A percentile compares a stretch with the other conserved stretches of the same genome.
Evolutionary conservation across 169 alveolate species (phyloP).

Genomic region (Plasmodium berghei): DNA sequence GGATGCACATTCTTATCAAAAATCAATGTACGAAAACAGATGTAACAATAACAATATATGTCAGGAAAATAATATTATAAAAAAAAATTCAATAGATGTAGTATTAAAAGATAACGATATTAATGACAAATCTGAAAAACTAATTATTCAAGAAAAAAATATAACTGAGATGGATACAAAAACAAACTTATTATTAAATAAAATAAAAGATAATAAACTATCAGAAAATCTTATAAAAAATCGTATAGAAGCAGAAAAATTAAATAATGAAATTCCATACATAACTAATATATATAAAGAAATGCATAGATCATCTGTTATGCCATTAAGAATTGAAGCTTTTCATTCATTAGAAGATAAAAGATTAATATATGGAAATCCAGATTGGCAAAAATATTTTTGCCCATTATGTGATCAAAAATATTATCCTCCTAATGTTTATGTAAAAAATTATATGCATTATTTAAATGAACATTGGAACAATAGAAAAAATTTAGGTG

Average conservation of each 20-base stretch:
- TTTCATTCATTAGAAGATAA: constrained; percentile 81
- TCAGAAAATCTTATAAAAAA: neutral
- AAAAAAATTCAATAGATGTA: too few relatives aligned
- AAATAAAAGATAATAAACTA: too few relatives aligned
- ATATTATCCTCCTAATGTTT: constrained; percentile 76
- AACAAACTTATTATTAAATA: too few relatives aligned
- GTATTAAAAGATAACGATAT: too few relatives aligned
- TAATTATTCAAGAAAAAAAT: too few relatives aligned
- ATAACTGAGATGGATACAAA: too few relatives aligned
- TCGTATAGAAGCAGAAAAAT: constrained; percentile 54
- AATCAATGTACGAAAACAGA: too few relatives aligned
- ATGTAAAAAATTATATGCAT: constrained; percentile 73
- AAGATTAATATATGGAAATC: constrained; percentile 77
- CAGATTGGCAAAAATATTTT: constrained; percentile 77
- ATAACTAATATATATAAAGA: constrained; percentile 67
- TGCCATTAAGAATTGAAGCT: constrained; percentile 82
- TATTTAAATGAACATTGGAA: constrained; percentile 78
- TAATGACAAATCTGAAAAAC: too few relatives aligned
- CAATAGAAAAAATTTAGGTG: constrained; percentile 76
- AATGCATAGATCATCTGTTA: constrained; percentile 79
- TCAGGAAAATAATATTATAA: too few relatives aligned
- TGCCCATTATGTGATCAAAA: constrained; percentile 80
- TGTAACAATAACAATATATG: too few relatives aligned
- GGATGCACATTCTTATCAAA: too few relatives aligned
- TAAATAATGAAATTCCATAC: constrained; percentile 59